A percentile compares a stretch with the other conserved stretches of the same genome.
Conservation (phyloP, 805 yeast genomes). For the Groenewaldozyma tartarivorans region DNA sequence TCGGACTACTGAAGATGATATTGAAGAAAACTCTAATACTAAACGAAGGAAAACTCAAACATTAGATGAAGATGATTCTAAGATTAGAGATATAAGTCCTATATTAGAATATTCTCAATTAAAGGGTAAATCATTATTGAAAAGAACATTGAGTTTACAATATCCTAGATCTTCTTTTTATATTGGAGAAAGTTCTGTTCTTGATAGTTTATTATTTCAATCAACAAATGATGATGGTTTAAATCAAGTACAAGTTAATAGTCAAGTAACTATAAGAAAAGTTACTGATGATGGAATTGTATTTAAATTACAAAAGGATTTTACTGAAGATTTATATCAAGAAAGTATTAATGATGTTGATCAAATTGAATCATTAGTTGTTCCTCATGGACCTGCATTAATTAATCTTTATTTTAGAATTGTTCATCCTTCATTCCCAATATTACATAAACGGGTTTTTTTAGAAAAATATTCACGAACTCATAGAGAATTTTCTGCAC, state of each 20-base stretch:
- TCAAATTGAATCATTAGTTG: conserved; percentile 70
- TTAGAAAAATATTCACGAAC: conserved; percentile 85
- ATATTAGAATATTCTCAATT: conserved; percentile 58
- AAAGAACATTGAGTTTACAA: conserved; percentile 65
- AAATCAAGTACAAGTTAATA: conserved; percentile 70
- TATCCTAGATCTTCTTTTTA: conserved; percentile 84
- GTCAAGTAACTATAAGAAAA: conserved; percentile 59
- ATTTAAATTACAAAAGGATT: conserved; percentile 70
- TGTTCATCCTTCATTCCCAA: conserved; percentile 87
- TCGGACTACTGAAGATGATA: neutral
- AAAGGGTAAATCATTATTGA: conserved; percentile 54
- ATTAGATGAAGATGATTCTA: neutral
- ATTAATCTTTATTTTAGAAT: conserved; percentile 69
- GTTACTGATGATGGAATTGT: conserved; percentile 73
- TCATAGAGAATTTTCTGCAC: conserved; percentile 85
- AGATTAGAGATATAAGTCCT: conserved; percentile 34
- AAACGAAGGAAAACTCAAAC: neutral
- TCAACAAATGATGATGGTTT: conserved; percentile 55
- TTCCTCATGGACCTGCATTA: conserved; percentile 80
- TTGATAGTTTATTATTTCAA: conserved; percentile 63
- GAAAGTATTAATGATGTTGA: conserved; percentile 72
- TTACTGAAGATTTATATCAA: conserved; percentile 56
- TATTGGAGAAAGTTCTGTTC: conserved; percentile 81
- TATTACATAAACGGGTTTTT: conserved; percentile 83
- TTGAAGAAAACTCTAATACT: neutral